phyloP scores from a whole-genome alignment of 2,329 filamentous ascomycete species.

The Rhinocladiella mackenziei region DNA sequence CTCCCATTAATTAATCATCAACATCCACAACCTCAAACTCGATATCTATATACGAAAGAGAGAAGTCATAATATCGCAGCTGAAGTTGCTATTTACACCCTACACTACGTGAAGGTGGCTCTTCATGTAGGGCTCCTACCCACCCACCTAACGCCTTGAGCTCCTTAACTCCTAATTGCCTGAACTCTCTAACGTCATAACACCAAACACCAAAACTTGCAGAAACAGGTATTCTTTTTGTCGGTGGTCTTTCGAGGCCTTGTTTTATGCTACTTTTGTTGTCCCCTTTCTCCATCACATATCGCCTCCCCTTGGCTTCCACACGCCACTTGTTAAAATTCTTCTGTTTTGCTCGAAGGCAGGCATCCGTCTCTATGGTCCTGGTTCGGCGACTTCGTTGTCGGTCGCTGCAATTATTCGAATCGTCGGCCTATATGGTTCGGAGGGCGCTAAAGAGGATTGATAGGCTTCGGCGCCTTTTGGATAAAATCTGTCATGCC shows the following conservation, averaged over 20 bases:
- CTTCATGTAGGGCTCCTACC: slow-evolving; percentile 5
- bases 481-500: too few relatives aligned
- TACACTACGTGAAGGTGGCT: slow-evolving; percentile 9
- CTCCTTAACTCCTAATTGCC: too few relatives aligned
- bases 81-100: slow-evolving; percentile 7
- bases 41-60: not conserved
- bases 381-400: not conserved
- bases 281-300: too few relatives aligned
- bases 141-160: not conserved
- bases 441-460: too few relatives aligned
- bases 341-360: not conserved
- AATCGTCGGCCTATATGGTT: not conserved
- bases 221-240: too few relatives aligned
- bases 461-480: too few relatives aligned
- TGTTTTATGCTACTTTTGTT: too few relatives aligned
- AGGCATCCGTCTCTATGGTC: too few relatives aligned
- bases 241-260: too few relatives aligned
- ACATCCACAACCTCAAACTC: not conserved
- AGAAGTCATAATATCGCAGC: slow-evolving; percentile 8
- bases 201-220: too few relatives aligned
- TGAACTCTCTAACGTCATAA: too few relatives aligned
- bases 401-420: not conserved
- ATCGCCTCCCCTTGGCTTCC: not conserved
- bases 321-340: not conserved
- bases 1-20: too few relatives aligned